Evolutionary conservation across 257 asterid genomes (phyloP), one percentile per base, ranked within the genome.

Genomic region (Nicotiana undulata): DNA sequence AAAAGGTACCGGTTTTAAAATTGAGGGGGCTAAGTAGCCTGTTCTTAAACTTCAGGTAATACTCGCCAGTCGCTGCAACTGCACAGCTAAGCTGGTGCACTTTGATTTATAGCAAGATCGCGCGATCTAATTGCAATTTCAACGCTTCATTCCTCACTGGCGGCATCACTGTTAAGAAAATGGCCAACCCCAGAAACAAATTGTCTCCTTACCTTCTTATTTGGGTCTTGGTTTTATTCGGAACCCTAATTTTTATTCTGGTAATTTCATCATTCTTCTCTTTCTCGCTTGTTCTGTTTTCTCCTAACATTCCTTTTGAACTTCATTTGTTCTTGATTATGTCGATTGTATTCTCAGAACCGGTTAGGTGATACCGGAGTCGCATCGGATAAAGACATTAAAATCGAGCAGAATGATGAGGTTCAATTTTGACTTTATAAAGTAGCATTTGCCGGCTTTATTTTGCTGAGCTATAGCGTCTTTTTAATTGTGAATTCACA

Each of bases 181-280:
- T 86, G 90, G 84, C 88, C 46, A 87, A 83, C 9, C 49, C 49
- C 87, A 83, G 87, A 15, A 89, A 86, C 84, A 89, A 82, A 78
- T 84, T 90, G 76, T 46, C 92, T 28, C 92, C 94, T 1, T 11
- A 87, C 22, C 88, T 84, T 9, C 56, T 91, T 82, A 13, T 90
- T 29, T 94, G 98, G 97, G 84, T 91, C 86, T 74, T 93, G 32
- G 81, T 92, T 83, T 84, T 93, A 15, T 93, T 91, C 44, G 98
- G 92, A 65, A 89, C 95, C 70, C 90, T 93, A 51, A 94, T 90
- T 76, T 85, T 94, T 60, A 91, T 94, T 80, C 83, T 93, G 88
- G 98, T 94, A 82, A 26, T 75, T 83, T 3, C 12, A 31, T 26
- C 29, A 26, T 55, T 46, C 51, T 34, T 8, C 58, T 22, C 63